A percentile compares a stretch with the other conserved stretches of the same genome.
phyloP scores from a whole-genome alignment of 441 rosid species.

The Kokia cookei region DNA sequence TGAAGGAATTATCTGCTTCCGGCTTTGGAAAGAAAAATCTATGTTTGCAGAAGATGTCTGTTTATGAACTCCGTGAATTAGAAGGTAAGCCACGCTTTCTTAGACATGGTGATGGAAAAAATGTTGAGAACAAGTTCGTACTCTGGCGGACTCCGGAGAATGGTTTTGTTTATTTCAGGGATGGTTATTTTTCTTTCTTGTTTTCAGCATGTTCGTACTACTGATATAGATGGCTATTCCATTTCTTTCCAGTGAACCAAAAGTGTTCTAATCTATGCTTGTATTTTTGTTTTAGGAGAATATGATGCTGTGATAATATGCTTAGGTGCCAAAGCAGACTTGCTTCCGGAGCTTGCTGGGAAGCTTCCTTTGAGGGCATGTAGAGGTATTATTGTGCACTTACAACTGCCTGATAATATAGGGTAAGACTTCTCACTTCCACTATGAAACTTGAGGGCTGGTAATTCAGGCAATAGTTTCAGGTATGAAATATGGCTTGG shows the following conservation, averaged over 20 bases:
- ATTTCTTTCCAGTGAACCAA: neutral
- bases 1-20: constrained; percentile 33
- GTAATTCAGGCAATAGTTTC: neutral
- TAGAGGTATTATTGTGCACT: constrained; percentile 71
- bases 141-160: neutral
- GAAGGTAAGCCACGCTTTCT: constrained; percentile 42
- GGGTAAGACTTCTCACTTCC: constrained; percentile 31
- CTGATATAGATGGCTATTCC: neutral
- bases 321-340: constrained; percentile 73
- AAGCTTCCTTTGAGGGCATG: constrained; percentile 88
- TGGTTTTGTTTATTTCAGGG: neutral
- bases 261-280: neutral
- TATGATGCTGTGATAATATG: constrained; percentile 80
- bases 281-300: constrained; percentile 35
- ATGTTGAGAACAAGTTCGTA: neutral
- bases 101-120: neutral
- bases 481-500: neutral
- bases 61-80: constrained; percentile 44
- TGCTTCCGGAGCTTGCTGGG: constrained; percentile 68
- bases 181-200: neutral
- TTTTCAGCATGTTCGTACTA: neutral
- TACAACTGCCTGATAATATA: constrained; percentile 45
- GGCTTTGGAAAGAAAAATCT: constrained; percentile 38
- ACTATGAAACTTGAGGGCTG: neutral
- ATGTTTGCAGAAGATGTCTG: constrained; percentile 45